Evolutionary conservation across 805 yeast species (phyloP), one percentile per base, ranked within the genome.

Genomic region (Kluyveromyces dobzhanskii): DNA sequence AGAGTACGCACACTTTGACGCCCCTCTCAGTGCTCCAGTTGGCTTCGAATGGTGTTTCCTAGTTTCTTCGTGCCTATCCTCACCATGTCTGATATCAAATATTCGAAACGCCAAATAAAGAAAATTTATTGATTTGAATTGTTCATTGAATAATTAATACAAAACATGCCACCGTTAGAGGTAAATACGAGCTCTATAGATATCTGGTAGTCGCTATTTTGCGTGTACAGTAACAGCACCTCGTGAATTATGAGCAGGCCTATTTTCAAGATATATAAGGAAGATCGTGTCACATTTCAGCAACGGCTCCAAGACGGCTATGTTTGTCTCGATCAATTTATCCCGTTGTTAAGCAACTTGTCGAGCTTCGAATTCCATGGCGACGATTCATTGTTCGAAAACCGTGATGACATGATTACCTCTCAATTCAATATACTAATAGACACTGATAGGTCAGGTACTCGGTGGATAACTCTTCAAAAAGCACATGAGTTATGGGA

Each of bases 391-490:
- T 16, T 34, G 19, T 23, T 34, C n/a, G 37, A 34, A n/a, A 34
- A 34, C 13, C 46, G 43, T 35, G 48, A 46, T 23, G 51, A 48
- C 35, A 35, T 35, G 25, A 21, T 56, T 17, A 40, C 56, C 11
- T 42, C 58, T 3, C 51, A 50, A 35, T 56, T 45, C 41, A 54
- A 51, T 12, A 42, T 57, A 12, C 38, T 49, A 17, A 54, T 54
- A 11, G 58, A 54, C 17, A 53, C 56, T 7, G 54, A 53, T 38
- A 42, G 42, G 7, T 47, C 43, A 14, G 59, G 56, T 10, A 45
- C 47, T 12, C 49, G 51, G 44, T 56, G 61, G 63, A 56, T 57
- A 23, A 50, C 57, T 8, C 39, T 46, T 4, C 56, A 49, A 5
- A 56, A 57, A 38, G 53, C 57, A 3, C 36, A 36, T 16, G 47